Evolutionary conservation across 495 filamentous ascomycete genomes (phyloP).

Genomic region (Acidomyces sp.): DNA sequence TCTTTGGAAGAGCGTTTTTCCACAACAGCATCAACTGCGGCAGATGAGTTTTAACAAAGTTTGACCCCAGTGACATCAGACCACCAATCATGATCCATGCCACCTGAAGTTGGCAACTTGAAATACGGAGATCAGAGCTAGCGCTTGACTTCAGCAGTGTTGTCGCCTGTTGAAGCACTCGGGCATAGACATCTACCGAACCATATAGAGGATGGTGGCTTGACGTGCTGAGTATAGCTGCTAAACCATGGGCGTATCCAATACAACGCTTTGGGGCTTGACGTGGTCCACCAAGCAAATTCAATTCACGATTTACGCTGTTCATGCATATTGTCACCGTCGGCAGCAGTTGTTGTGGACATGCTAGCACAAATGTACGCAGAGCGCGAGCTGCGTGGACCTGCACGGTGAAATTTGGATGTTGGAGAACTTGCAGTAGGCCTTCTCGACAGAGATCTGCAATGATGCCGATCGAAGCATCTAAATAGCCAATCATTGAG

Average conservation of each 20-base stretch:
- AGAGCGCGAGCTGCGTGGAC: slow-evolving; percentile 74
- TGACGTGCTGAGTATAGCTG: slow-evolving; percentile 81
- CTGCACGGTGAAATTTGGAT: slow-evolving; percentile 93
- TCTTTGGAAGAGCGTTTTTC: slow-evolving; percentile 93
- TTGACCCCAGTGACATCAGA: slow-evolving; percentile 89
- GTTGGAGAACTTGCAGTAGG: slow-evolving; percentile 79
- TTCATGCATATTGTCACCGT: slow-evolving; percentile 96
- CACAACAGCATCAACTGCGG: slow-evolving; percentile 90
- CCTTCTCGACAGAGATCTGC: slow-evolving; percentile 76
- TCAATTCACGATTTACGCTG: slow-evolving; percentile 75
- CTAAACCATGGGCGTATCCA: slow-evolving; percentile 86
- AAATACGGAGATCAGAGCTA: slow-evolving; percentile 78
- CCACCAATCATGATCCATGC: slow-evolving; percentile 96
- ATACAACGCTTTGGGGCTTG: slow-evolving; percentile 75
- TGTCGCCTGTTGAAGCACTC: slow-evolving; percentile 80
- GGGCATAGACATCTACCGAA: slow-evolving; percentile 87
- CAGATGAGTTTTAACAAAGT: slow-evolving; percentile 97
- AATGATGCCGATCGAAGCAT: slow-evolving; percentile 62
- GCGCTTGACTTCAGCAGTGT: slow-evolving; percentile 86
- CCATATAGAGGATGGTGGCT: slow-evolving; percentile 81
- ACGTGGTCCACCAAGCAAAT: slow-evolving; percentile 57
- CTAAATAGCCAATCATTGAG: slow-evolving; percentile 64
- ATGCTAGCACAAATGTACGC: slow-evolving; percentile 75
- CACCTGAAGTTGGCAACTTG: slow-evolving; percentile 89
- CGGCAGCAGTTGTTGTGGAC: slow-evolving; percentile 78